Conservation (phyloP, 495 filamentous ascomycete genomes). For the Aspergillus indologenus region DNA sequence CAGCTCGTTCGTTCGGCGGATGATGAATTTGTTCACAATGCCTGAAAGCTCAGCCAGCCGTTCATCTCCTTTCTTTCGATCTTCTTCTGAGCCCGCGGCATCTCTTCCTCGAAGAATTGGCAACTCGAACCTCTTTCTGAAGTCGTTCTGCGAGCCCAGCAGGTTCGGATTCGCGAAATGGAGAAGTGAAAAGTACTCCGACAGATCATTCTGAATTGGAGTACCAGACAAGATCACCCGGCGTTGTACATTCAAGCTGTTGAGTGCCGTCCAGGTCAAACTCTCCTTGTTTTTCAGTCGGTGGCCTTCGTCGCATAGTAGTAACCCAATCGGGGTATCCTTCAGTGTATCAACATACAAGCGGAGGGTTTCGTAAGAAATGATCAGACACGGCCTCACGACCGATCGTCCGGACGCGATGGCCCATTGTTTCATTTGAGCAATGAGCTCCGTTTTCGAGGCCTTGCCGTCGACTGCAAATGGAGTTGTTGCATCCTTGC, state of each 20-base stretch:
- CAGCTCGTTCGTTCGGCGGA: conserved; percentile 96
- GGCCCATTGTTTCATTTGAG: conserved; percentile 92
- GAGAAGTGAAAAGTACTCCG: conserved; percentile 94
- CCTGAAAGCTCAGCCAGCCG: conserved; percentile 74
- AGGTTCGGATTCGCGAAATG: conserved; percentile 96
- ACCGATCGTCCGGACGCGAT: conserved; percentile 86
- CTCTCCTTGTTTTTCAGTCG: conserved; percentile 97
- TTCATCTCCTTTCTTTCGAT: conserved; percentile 81
- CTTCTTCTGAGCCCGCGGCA: conserved; percentile 79
- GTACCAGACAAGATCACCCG: conserved; percentile 96
- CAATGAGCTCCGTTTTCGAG: conserved; percentile 84
- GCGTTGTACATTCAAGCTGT: conserved; percentile 82
- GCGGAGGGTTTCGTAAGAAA: conserved; percentile 95
- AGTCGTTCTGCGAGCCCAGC: conserved; percentile 84
- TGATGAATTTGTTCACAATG: conserved; percentile 98
- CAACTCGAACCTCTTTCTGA: conserved; percentile 90
- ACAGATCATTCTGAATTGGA: conserved; percentile 96
- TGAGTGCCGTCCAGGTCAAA: conserved; percentile 87
- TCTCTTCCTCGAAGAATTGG: conserved; percentile 93
- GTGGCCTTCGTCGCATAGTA: conserved; percentile 98
- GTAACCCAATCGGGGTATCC: conserved; percentile 81
- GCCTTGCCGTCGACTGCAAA: conserved; percentile 98
- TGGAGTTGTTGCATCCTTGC: conserved; percentile 82
- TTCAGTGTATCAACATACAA: conserved; percentile 86
- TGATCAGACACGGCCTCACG: conserved; percentile 94